Base-by-base conservation (phyloP, 805 yeast genomes). In the Saccharomycopsis sp. region DNA sequence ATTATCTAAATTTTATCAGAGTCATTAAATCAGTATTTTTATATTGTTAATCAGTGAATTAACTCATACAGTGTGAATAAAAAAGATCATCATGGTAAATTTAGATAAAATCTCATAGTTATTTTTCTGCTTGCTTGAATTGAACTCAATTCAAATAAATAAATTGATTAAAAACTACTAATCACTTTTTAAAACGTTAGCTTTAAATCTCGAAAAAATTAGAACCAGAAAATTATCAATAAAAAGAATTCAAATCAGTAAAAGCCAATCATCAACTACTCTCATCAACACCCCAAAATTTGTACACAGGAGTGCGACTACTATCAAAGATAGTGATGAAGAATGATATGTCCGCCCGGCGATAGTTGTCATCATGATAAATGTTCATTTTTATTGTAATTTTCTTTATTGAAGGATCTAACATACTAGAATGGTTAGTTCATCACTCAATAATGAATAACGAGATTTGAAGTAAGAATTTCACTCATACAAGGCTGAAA, bases 271-370 rank as follows among this genome's bases (percentile, higher is more conserved):
- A 44, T 44, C 47, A 44, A 34, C 23, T 20, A 27, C 26, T 28
- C 28, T 20, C 39, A 37, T 25, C 44, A 37, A 31, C 41, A 37
- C 34, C 45, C 37, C 41, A 39, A 42, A 44, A 37, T 40, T 36
- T 44, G 47, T 44, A 44, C 47, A 44, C 47, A 13, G 39, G 40
- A 37, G 25, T 32, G 44, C 44, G 42, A 29, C 41, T 40, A 44
- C 47, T 36, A 32, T 29, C 8, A n/a, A 28, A 18, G 19, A 17
- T 25, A 19, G 21, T 28, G 21, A 21, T 31, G 38, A 31, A 41
- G n/a, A n/a, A 21, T 25, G 30, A 21, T 44, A 44, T 44, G 47
- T 44, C 47, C 47, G 47, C 47, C 47, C 47, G 47, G 47, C 47
- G 47, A 34, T 40, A 36, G 41, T 18, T 40, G 45, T 44, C 47